These are phyloP conservation scores for Aspergillus pseudotamarii DNA, from an alignment of 2,329 filamentous ascomycete species.

Conservation along the genomic window DNA sequence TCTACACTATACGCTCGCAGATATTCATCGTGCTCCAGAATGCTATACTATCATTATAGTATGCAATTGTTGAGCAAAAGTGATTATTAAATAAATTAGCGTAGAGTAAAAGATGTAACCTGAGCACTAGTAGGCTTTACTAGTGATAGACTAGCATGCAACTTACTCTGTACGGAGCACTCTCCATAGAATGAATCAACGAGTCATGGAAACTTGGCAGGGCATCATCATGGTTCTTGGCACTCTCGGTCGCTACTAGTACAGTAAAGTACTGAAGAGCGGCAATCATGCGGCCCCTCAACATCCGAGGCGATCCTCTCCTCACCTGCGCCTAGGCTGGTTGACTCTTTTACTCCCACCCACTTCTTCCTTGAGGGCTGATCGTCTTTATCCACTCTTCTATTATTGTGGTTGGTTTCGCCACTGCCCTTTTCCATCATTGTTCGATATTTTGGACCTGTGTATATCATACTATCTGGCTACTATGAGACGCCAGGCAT, in stretches of 20 bases:
- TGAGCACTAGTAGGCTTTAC: neutral
- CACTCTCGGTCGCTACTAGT: neutral
- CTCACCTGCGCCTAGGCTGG: slow-evolving; percentile 15
- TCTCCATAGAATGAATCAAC: neutral
- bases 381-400: slow-evolving; percentile 8
- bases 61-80: neutral
- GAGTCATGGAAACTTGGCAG: neutral
- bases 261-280: neutral
- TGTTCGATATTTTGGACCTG: slow-evolving; percentile 3
- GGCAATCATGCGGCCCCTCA: slow-evolving; percentile 23
- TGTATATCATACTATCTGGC: slow-evolving; percentile 6
- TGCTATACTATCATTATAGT: neutral
- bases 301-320: slow-evolving; percentile 28
- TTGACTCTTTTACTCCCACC: slow-evolving; percentile 17
- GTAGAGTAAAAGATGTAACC: neutral
- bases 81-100: neutral
- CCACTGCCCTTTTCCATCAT: slow-evolving; percentile 8
- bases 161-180: neutral
- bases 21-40: neutral
- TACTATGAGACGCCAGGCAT: slow-evolving; percentile 12
- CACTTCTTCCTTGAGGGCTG: slow-evolving; percentile 2
- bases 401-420: slow-evolving; percentile 6
- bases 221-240: neutral
- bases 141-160: neutral
- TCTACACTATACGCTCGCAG: neutral